These are phyloP conservation scores for Calonectria naviculata DNA, from an alignment of 2,329 filamentous ascomycete species.

Conservation along the genomic window DNA sequence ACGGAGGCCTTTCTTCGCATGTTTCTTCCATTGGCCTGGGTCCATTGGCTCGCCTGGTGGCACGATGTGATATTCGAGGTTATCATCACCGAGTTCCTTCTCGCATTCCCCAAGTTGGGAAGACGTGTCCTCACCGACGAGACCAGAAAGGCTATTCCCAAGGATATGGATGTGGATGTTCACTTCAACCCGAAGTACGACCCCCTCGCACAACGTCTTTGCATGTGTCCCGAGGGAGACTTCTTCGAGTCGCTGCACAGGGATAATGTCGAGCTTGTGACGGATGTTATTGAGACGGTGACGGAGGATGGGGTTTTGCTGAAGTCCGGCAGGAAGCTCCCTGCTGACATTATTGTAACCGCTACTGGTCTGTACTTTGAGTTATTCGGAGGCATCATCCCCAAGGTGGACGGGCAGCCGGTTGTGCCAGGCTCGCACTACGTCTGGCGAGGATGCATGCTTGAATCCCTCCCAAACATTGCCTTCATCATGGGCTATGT, in stretches of 20 bases:
- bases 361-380: slow-evolving; percentile 74
- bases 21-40: slow-evolving; percentile 59
- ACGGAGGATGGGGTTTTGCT: slow-evolving; percentile 60
- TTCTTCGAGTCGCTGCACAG: slow-evolving; percentile 63
- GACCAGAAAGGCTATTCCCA: slow-evolving; percentile 64
- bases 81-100: slow-evolving; percentile 49
- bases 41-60: slow-evolving; percentile 60
- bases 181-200: slow-evolving; percentile 75
- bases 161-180: slow-evolving; percentile 63
- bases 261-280: slow-evolving; percentile 59
- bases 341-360: slow-evolving; percentile 75
- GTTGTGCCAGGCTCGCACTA: slow-evolving; percentile 63
- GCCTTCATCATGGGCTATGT: slow-evolving; percentile 73
- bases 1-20: slow-evolving; percentile 51
- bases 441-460: slow-evolving; percentile 73
- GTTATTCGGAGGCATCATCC: slow-evolving; percentile 63
- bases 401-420: slow-evolving; percentile 64
- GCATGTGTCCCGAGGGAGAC: slow-evolving; percentile 69
- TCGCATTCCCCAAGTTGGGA: slow-evolving; percentile 38
- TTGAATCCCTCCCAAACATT: slow-evolving; percentile 74
- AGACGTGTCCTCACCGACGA: slow-evolving; percentile 50
- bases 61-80: slow-evolving; percentile 59
- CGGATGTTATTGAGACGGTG: slow-evolving; percentile 63
- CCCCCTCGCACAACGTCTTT: slow-evolving; percentile 81
- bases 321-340: slow-evolving; percentile 59